phyloP scores from a whole-genome alignment of 164 flowering plant genomes.

The Vitis labrusca region DNA sequence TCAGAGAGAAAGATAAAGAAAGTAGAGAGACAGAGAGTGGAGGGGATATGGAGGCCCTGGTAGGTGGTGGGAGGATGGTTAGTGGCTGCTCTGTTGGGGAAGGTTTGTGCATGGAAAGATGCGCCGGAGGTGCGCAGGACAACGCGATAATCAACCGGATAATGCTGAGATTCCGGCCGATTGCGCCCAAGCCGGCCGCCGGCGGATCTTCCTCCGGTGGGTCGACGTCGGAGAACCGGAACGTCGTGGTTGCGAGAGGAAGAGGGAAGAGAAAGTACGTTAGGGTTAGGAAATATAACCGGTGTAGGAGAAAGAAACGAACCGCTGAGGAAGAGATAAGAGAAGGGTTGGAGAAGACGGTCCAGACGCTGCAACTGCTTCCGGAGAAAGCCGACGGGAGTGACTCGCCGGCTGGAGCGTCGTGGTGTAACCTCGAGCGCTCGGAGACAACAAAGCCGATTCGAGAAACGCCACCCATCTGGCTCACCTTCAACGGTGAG shows the following conservation, averaged over 20 bases:
- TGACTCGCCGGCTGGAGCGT: not conserved
- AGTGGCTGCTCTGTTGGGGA: slow-evolving; percentile 7
- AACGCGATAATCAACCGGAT: slow-evolving; percentile 17
- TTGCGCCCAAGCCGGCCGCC: slow-evolving; percentile 27
- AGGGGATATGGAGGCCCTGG: slow-evolving; percentile 6
- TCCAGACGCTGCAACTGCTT: slow-evolving; percentile 19
- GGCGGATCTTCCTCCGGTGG: not conserved
- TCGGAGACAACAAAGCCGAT: not conserved
- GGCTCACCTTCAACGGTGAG: not conserved
- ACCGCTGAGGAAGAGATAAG: not conserved
- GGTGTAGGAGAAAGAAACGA: not conserved
- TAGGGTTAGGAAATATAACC: slow-evolving; percentile 27
- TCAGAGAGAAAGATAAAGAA: not conserved
- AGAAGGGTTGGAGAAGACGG: not conserved
- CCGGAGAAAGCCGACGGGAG: slow-evolving; percentile 15
- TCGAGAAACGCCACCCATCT: not conserved
- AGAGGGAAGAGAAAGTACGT: slow-evolving; percentile 40
- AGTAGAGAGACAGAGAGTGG: slow-evolving; percentile 11
- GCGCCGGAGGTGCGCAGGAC: slow-evolving; percentile 8
- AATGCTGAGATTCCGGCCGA: slow-evolving; percentile 35
- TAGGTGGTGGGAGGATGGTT: slow-evolving; percentile 5
- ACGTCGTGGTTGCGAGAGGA: not conserved
- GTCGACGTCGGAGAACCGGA: not conserved
- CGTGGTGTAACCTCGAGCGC: not conserved
- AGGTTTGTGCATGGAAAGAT: slow-evolving; percentile 10